A percentile compares a stretch with the other conserved stretches of the same genome.
Conservation (phyloP, 257 asterid genomes). For the Nicotiana tabacum region DNA sequence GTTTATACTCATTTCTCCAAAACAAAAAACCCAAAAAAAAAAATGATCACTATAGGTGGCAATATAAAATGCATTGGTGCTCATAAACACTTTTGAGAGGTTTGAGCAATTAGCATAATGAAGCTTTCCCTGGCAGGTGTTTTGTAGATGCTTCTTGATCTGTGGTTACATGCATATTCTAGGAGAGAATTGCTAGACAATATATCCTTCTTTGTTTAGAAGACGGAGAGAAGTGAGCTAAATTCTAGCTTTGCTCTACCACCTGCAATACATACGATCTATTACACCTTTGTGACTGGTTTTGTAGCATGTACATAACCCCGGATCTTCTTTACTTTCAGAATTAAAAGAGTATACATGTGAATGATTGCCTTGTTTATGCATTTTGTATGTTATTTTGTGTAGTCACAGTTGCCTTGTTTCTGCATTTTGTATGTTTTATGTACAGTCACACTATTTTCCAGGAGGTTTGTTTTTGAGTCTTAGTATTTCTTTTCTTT, state of each 20-base stretch:
- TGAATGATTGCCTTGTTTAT: not conserved
- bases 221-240: not conserved
- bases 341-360: not conserved
- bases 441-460: not conserved
- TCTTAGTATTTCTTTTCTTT: not conserved
- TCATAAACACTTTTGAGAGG: slow-evolving; percentile 1
- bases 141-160: slow-evolving; percentile 3
- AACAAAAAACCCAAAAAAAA: not conserved
- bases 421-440: not conserved
- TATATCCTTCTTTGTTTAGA: not conserved
- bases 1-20: not conserved
- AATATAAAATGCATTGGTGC: not conserved
- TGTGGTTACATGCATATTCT: slow-evolving; percentile 1
- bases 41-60: not conserved
- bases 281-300: slow-evolving; percentile 6
- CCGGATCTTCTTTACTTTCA: not conserved
- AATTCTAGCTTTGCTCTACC: slow-evolving; percentile 12
- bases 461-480: not conserved
- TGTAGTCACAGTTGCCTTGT: not conserved
- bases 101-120: slow-evolving; percentile 6
- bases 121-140: slow-evolving; percentile 9
- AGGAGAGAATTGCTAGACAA: not conserved
- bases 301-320: slow-evolving; percentile 15
- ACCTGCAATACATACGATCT: not conserved
- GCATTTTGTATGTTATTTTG: not conserved